A percentile compares a stretch with the other conserved stretches of the same genome.
Evolutionary conservation across 495 filamentous ascomycete genomes (phyloP).

Genomic region (Penicillium paradoxum): DNA sequence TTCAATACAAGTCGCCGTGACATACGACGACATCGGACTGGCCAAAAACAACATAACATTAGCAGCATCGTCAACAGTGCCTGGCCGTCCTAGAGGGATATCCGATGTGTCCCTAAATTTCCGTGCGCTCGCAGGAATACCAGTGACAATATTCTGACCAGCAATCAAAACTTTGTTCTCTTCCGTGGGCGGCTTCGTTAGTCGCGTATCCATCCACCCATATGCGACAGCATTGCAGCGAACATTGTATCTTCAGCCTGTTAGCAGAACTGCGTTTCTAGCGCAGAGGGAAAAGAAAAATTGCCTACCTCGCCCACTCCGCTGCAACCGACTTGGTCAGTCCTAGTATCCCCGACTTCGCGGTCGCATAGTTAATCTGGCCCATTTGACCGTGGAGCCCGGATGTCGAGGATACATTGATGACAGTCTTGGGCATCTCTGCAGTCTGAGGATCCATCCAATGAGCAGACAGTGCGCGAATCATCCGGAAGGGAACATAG

Average conservation of each 20-base stretch:
- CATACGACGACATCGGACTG: conserved; percentile 64
- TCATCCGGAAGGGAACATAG: conserved; percentile 67
- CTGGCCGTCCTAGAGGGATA: conserved; percentile 64
- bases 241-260: conserved; percentile 51
- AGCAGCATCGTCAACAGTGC: conserved; percentile 65
- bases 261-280: neutral
- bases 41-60: conserved; percentile 63
- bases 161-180: conserved; percentile 62
- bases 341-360: conserved; percentile 65
- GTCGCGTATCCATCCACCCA: conserved; percentile 62
- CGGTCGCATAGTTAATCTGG: conserved; percentile 67
- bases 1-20: conserved; percentile 17
- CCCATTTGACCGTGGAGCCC: conserved; percentile 69
- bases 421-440: conserved; percentile 61
- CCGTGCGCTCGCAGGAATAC: conserved; percentile 15
- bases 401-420: conserved; percentile 66
- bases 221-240: conserved; percentile 71
- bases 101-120: conserved; percentile 41
- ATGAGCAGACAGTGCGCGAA: conserved; percentile 63
- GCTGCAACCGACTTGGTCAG: conserved; percentile 72
- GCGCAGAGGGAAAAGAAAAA: too few species aligned
- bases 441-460: conserved; percentile 53
- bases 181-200: conserved; percentile 56
- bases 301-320: conserved; percentile 62
- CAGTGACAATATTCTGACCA: conserved; percentile 29